Percentiles rank a stretch among this genome's conserved stretches.
Conservation (phyloP, 176 grass and related monocot genomes). For the Phoenix roebelenii region DNA sequence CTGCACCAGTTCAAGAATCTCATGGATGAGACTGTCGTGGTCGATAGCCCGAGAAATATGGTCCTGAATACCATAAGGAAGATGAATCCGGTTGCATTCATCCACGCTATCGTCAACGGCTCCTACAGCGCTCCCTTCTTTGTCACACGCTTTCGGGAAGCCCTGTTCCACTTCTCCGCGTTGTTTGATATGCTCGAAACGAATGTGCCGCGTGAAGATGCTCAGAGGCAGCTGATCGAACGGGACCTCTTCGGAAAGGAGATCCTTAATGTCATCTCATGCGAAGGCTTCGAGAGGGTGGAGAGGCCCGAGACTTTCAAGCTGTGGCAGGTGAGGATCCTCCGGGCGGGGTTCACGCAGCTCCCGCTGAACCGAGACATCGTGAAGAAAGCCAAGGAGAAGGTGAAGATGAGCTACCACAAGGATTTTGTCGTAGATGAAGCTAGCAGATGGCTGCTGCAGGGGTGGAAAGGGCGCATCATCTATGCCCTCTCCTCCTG, state of each 20-base stretch:
- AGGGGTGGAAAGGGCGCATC: conserved; percentile 93
- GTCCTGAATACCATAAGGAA: conserved; percentile 77
- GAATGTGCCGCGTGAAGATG: conserved; percentile 56
- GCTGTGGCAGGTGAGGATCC: conserved; percentile 63
- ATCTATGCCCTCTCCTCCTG: conserved; percentile 66
- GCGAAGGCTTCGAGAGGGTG: conserved; percentile 82
- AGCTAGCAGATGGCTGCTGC: conserved; percentile 69
- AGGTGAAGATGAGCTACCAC: conserved; percentile 58
- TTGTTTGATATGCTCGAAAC: conserved; percentile 80
- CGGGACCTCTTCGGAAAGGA: conserved; percentile 57
- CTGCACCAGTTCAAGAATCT: conserved; percentile 64
- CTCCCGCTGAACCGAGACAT: conserved; percentile 57
- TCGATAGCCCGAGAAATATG: conserved; percentile 70
- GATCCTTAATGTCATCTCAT: conserved; percentile 70
- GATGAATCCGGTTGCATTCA: conserved; percentile 74
- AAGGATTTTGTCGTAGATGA: conserved; percentile 77
- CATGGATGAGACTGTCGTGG: conserved; percentile 72
- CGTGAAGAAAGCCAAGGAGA: conserved; percentile 63
- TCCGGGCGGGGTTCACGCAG: conserved; percentile 77
- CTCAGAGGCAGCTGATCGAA: conserved; percentile 64
- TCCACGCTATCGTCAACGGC: conserved; percentile 66
- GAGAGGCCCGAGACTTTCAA: conserved; percentile 94
- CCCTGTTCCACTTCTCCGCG: conserved; percentile 71
- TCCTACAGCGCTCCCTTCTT: conserved; percentile 86
- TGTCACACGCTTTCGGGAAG: conserved; percentile 79